Base-by-base conservation (phyloP, 2,329 filamentous ascomycete species). In the Arthrobotrys iridis region DNA sequence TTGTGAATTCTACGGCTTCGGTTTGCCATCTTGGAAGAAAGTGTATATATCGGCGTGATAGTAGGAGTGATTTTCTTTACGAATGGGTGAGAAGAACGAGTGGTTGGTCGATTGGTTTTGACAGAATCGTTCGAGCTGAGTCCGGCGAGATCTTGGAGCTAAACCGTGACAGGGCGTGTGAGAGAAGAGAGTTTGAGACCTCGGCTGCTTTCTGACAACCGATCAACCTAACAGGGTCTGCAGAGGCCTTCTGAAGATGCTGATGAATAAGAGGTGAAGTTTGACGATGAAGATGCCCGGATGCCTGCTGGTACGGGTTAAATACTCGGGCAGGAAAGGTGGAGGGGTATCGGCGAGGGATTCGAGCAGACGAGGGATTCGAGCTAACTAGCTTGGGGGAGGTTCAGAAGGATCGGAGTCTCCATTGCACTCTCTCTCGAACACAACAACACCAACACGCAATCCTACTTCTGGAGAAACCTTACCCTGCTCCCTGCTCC, bases 1-100 rank as follows among this genome's bases (percentile, higher is more conserved):
- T 93, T 94, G 77, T 87, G 84, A 62, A 95, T 87, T 58, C 89
- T 86, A 58, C 88, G 85, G 68, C 86, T 84, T 76, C 87, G 83
- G 48, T 85, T 87, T 46, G 84, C 85, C 58, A 85, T 81, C 85
- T 85, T 87, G 68, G 20, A 8, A 24, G 11, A 28, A 15, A 10
- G 20, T 28, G 33, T 59, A 30, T 57, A 20, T 57, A 28, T 28
- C 10, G 15, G 37, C n/a, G 37, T 26, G 13, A 13, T 22, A 8
- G 28, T 11, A 10, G 3, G 10, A 18, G 15, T 35, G n/a, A 26
- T 41, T 15, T 59, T 28, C 6, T 3, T 24, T 8, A n/a, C 2
- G 22, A 50, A 18, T 13, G 18, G 35, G 18, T 5, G 37, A 18
- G 10, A 11, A 40, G 28, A 8, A 15, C 26, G 26, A 22, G 15